Evolutionary conservation across 1,139 yeast genomes (phyloP).

Genomic region (Hyphopichia wangnamkhiaoensis): DNA sequence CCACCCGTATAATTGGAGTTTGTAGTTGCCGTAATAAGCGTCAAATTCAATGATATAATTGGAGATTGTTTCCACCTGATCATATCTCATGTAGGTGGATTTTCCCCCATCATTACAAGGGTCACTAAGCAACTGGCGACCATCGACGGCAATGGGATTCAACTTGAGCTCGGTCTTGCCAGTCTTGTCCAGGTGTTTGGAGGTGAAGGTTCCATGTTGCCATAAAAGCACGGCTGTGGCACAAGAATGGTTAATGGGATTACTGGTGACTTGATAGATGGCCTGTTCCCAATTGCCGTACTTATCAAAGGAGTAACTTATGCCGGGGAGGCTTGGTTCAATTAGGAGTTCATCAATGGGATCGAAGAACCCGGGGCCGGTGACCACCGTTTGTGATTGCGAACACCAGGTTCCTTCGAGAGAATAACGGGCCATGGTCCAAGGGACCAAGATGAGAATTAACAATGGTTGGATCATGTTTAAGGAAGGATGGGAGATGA

Average conservation of each 20-base stretch:
- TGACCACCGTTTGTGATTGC: slow-evolving; percentile 26
- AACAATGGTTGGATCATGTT: no score
- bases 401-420: slow-evolving; percentile 32
- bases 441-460: no score
- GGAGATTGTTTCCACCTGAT: slow-evolving; percentile 21
- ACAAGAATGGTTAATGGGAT: slow-evolving; percentile 27
- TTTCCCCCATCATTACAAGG: slow-evolving; percentile 24
- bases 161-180: slow-evolving; percentile 17
- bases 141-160: slow-evolving; percentile 28
- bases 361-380: slow-evolving; percentile 30
- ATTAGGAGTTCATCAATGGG: slow-evolving; percentile 28
- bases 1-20: slow-evolving; percentile 25
- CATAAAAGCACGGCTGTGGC: slow-evolving; percentile 29
- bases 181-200: slow-evolving; percentile 14
- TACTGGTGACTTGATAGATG: slow-evolving; percentile 24
- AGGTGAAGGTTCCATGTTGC: slow-evolving; percentile 30
- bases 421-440: not conserved
- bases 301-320: slow-evolving; percentile 29
- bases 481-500: no score
- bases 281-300: slow-evolving; percentile 33
- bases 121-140: slow-evolving; percentile 31
- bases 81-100: slow-evolving; percentile 24
- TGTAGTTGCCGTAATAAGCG: slow-evolving; percentile 20
- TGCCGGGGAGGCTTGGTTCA: slow-evolving; percentile 35
- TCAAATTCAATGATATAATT: slow-evolving; percentile 23